Base-by-base conservation (phyloP, 1,139 yeast species). In the Candida tetrigidarum region DNA sequence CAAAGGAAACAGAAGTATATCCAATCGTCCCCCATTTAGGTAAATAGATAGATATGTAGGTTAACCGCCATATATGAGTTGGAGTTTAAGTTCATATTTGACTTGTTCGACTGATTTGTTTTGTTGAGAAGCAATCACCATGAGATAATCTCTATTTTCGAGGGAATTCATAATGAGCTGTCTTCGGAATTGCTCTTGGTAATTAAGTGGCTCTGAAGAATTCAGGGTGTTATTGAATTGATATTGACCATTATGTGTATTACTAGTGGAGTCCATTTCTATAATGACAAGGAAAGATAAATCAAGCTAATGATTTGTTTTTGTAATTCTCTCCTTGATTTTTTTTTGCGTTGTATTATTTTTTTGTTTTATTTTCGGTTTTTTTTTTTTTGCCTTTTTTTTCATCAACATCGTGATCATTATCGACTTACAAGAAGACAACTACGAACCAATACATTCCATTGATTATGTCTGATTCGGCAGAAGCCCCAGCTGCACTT, bases 41-140 rank as follows among this genome's bases (percentile, higher is more conserved):
- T 62, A 45, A 37, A 11, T 36, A 40, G 15, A n/a, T n/a, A n/a
- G n/a, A n/a, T 38, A 39, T 42, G 23, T 34, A 26, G 14, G 18
- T 27, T 37, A 46, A 20, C 44, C 46, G 8, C 42, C 48, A 23
- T 48, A 37, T 10, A 50, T 45, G 18, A 66, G 48, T 40, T 54
- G 57, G 39, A 56, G 41, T 56, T 59, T 62, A 45, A 75, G 57
- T 53, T 74, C 78, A 48, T 74, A 64, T 42, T 62, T 67, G 19
- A 74, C 76, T 52, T 74, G 76, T 48, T 67, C 73, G 26, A 72
- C 77, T 2, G 71, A 63, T 50, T 73, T 74, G 41, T 66, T 64
- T 53, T 73, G 76, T 52, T 73, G 78, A 37, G 68, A 62, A 2
- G 80, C 79, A 10, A 74, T 65, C 30, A 71, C 64, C 54, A 75